Base-by-base conservation (phyloP, 768 basidiomycete species). In the Lyophyllum semitale region DNA sequence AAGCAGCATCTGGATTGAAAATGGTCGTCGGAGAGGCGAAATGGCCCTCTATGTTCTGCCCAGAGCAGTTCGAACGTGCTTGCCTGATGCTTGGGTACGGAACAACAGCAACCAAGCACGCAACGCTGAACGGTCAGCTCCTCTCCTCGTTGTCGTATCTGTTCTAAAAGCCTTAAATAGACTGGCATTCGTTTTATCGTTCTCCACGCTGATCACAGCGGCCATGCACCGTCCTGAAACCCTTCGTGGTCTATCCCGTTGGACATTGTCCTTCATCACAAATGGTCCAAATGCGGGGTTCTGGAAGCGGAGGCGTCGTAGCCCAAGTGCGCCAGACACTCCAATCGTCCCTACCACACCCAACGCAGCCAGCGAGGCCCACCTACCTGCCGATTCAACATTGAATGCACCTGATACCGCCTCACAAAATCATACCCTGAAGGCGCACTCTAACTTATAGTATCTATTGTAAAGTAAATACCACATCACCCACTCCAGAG, bases 21-120 rank as follows among this genome's bases (percentile, higher is more conserved):
- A 86, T 55, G 85, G 84, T 2, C 73, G 75, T 51, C 72, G 91
- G 58, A 73, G 91, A 49, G 88, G 89, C 4, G 91, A 93, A 71
- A 89, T 93, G 73, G 85, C 89, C 0, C 66, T 92, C 27, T 92
- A 92, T 62, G 90, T 91, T 49, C 72, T 92, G 4, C 89, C 91
- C 2, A 76, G 81, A 51, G 90, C 89, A 12, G 58, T 92, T 27
- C 75, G 87, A 41, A 77, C 89, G 0, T 83, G 76, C 49, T 65
- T 92, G n/a, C 80, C 88, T 1, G 71, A 81, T 55, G 63, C 62
- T 4, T 85, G 84, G 81, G 43, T 83, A 22, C 75, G 72, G 55
- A 78, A 75, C 45, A 71, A 77, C 2, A 75, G 73, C 32, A 62
- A 57, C 13, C 70, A 71, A n/a, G 69, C 76, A 8, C 73, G 69